phyloP scores from a whole-genome alignment of 345 rosid genomes.

The Stellera chamaejasme region DNA sequence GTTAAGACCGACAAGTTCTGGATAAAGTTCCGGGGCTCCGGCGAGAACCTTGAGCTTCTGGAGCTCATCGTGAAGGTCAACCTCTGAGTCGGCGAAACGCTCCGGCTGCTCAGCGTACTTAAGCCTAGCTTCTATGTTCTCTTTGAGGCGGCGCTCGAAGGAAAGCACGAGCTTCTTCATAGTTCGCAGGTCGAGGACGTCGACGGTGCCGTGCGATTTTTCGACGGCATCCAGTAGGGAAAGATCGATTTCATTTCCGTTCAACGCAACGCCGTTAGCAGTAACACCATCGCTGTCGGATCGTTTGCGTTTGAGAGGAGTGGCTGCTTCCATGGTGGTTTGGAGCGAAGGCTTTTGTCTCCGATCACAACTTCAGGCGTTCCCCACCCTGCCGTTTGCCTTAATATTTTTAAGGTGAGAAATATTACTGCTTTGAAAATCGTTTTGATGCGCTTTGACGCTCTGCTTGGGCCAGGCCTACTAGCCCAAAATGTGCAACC shows the following conservation, averaged over 20 bases:
- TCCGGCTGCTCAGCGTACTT: slow-evolving; percentile 91
- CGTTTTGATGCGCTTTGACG: too few relatives aligned
- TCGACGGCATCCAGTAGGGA: slow-evolving; percentile 85
- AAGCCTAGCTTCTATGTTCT: slow-evolving; percentile 94
- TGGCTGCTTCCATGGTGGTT: slow-evolving; percentile 6
- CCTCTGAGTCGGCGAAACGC: slow-evolving; percentile 79
- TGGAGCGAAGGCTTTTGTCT: not conserved
- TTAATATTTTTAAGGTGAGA: too few relatives aligned
- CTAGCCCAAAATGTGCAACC: too few relatives aligned
- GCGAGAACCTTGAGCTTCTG: slow-evolving; percentile 86
- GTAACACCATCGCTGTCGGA: not conserved
- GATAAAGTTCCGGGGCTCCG: slow-evolving; percentile 90
- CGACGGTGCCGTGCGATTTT: slow-evolving; percentile 55
- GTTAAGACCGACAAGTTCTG: slow-evolving; percentile 68
- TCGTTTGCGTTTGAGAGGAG: slow-evolving; percentile 12
- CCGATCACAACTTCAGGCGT: too few relatives aligned
- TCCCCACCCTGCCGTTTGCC: too few relatives aligned
- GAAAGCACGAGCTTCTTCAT: slow-evolving; percentile 83
- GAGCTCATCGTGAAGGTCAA: slow-evolving; percentile 82
- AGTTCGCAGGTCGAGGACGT: slow-evolving; percentile 66
- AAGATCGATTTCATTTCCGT: slow-evolving; percentile 39
- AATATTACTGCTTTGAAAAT: too few relatives aligned
- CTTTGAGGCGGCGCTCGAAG: slow-evolving; percentile 94
- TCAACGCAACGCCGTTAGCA: not conserved
- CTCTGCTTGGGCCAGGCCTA: too few relatives aligned